Evolutionary conservation across 2,329 filamentous ascomycete genomes (phyloP).

Genomic region (Fusarium oxysporum): DNA sequence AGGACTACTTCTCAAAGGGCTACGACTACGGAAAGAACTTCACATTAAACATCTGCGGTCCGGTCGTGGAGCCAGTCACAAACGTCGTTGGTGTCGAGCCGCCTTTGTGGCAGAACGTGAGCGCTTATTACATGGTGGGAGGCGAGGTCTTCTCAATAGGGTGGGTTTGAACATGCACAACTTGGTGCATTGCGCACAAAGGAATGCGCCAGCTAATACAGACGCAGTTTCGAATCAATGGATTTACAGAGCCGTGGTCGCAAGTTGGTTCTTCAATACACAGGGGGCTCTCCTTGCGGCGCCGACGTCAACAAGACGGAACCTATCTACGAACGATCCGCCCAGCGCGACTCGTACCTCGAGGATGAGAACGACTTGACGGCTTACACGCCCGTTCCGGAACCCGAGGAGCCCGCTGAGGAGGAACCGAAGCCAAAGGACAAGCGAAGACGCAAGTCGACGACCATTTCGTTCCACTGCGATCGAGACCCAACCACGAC

Average conservation of each 20-base stretch:
- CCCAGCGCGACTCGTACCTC: constrained; percentile 41
- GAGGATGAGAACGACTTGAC: constrained; percentile 43
- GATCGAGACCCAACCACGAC: constrained; percentile 80
- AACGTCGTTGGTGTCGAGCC: constrained; percentile 74
- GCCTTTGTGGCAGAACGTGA: constrained; percentile 76
- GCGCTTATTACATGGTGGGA: constrained; percentile 77
- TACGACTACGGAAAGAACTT: constrained; percentile 86
- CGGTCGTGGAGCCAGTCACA: constrained; percentile 75
- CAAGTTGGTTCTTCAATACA: constrained; percentile 82
- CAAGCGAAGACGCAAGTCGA: constrained; percentile 73
- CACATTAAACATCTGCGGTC: constrained; percentile 83
- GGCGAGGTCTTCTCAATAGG: constrained; percentile 80
- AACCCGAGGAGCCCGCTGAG: constrained; percentile 25
- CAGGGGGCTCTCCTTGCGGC: constrained; percentile 79
- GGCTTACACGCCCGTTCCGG: constrained; percentile 28
- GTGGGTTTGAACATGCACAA: constrained; percentile 56
- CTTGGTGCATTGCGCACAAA: not conserved
- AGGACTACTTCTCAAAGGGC: constrained; percentile 74
- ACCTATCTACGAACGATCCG: constrained; percentile 44
- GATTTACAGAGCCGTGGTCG: constrained; percentile 71
- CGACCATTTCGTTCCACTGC: constrained; percentile 93
- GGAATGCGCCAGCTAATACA: constrained; percentile 22
- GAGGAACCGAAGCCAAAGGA: constrained; percentile 37
- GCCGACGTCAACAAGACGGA: constrained; percentile 54
- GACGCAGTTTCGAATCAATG: constrained; percentile 60